Base-by-base conservation (phyloP, 495 filamentous ascomycete genomes). In the Tuber borchii region DNA sequence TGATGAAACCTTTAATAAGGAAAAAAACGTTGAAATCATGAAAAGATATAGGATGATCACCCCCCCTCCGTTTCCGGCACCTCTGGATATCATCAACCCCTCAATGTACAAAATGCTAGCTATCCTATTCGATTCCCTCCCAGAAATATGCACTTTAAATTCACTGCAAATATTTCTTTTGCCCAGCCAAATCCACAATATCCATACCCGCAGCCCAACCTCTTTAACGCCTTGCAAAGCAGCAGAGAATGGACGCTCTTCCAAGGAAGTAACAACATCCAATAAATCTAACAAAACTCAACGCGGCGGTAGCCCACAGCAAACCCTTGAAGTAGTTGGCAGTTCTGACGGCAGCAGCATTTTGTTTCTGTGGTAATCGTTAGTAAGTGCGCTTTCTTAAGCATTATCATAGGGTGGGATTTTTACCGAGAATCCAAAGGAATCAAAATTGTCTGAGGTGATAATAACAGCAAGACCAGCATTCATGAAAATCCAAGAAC, bases 401-500 rank as follows among this genome's bases (percentile, higher is more conserved):
- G 46, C 48, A 75, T 26, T 65, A 51, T 61, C 26, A 17, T 74
- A 68, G 40, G 17, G 69, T n/a, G 22, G 22, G 31, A 48, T 74
- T 89, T 92, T 85, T 91, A 97, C 95, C 71, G 88, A 89, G 83
- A 97, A 91, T 68, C 93, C 93, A 83, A 97, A 93, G 72, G 89
- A 86, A 81, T 94, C 87, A 73, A 97, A 89, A 82, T 87, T 91
- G 76, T 96, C 91, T 77, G 91, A 94, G 37, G 94, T 97, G 80
- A 99, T 96, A 81, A 91, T 88, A 70, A 98, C 90, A n/a, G 91
- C 91, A 70, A 99, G 85, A 61, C 94, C 82, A 74, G 89, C 91
- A 85, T 99, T 99, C 51, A 93, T 94, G 85, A 97, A 97, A 79
- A 98, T 92, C 96, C 96, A 99, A 12, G 89, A 85, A 37, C 93